phyloP scores from a whole-genome alignment of 352 stramenopile species.

The Phytophthora citricola region DNA sequence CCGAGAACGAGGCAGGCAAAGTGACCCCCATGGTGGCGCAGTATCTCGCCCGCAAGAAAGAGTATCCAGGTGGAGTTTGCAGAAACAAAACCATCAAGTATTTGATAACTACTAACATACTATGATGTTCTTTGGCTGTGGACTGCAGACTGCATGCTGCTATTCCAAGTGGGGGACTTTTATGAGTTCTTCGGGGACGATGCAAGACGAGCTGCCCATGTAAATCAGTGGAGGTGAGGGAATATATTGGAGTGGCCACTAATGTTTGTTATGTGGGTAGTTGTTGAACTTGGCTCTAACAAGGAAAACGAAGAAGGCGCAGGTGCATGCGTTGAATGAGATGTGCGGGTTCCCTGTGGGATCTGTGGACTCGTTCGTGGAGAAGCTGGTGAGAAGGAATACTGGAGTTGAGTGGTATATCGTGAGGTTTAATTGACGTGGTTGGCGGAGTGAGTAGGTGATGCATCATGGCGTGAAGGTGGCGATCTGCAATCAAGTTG shows the following conservation, averaged over 20 bases:
- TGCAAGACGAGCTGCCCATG: slow-evolving; percentile 68
- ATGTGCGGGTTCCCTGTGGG: slow-evolving; percentile 84
- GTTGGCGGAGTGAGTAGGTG: slow-evolving; percentile 40
- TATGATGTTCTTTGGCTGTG: not conserved
- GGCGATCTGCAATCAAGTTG: slow-evolving; percentile 85
- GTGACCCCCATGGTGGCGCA: slow-evolving; percentile 76
- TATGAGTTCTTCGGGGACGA: slow-evolving; percentile 88
- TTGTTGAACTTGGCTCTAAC: slow-evolving; percentile 77
- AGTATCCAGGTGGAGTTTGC: slow-evolving; percentile 59
- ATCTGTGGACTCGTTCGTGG: slow-evolving; percentile 79
- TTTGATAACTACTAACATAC: not conserved
- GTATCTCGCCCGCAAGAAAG: slow-evolving; percentile 77
- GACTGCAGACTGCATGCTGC: slow-evolving; percentile 72
- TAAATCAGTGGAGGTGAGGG: slow-evolving; percentile 22
- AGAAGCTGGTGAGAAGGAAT: slow-evolving; percentile 65
- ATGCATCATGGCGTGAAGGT: slow-evolving; percentile 87
- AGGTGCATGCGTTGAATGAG: slow-evolving; percentile 56
- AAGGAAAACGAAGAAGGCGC: slow-evolving; percentile 65
- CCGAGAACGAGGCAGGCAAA: slow-evolving; percentile 21
- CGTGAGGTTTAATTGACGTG: not conserved
- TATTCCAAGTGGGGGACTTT: slow-evolving; percentile 88
- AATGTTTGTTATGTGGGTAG: slow-evolving; percentile 32
- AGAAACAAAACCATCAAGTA: not conserved
- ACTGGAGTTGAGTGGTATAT: not conserved
- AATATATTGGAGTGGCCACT: no score